Evolutionary conservation across 805 yeast species (phyloP).

Genomic region (Isabelozyma heimii): DNA sequence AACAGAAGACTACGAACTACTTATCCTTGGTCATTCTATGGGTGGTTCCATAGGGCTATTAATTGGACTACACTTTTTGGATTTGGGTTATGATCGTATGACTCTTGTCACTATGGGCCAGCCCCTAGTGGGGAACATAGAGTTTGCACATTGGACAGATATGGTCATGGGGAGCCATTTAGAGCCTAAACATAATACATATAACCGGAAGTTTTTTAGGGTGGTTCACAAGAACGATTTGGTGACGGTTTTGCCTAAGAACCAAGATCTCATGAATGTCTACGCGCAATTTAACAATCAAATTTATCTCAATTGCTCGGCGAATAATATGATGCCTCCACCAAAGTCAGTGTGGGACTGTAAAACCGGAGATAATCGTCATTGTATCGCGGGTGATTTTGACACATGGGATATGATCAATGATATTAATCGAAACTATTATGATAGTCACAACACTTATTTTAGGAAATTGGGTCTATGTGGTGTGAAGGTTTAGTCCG

Average conservation of each 20-base stretch:
- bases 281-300: constrained; percentile 37
- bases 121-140: constrained; percentile 40
- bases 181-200: constrained; percentile 16
- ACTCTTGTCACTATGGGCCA: constrained; percentile 43
- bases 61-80: constrained; percentile 33
- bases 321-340: constrained; percentile 19
- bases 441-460: constrained; percentile 34
- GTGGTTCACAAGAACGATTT: constrained; percentile 24
- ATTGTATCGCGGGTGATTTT: constrained; percentile 32
- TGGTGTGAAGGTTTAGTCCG: constrained; percentile 11
- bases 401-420: constrained; percentile 4
- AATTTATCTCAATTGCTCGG: constrained; percentile 33
- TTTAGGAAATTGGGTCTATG: constrained; percentile 37
- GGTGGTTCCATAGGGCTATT: constrained; percentile 43
- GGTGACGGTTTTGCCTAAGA: constrained; percentile 28
- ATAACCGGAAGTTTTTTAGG: constrained; percentile 18
- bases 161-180: constrained; percentile 25
- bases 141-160: constrained; percentile 37
- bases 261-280: constrained; percentile 11
- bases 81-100: constrained; percentile 27
- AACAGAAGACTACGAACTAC: constrained; percentile 14
- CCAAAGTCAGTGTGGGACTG: constrained; percentile 33
- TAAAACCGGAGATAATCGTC: constrained; percentile 17
- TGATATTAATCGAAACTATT: constrained; percentile 14
- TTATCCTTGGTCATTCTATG: constrained; percentile 31